Evolutionary conservation across 768 basidiomycete species (phyloP).

Genomic region (Galerina sulciceps): DNA sequence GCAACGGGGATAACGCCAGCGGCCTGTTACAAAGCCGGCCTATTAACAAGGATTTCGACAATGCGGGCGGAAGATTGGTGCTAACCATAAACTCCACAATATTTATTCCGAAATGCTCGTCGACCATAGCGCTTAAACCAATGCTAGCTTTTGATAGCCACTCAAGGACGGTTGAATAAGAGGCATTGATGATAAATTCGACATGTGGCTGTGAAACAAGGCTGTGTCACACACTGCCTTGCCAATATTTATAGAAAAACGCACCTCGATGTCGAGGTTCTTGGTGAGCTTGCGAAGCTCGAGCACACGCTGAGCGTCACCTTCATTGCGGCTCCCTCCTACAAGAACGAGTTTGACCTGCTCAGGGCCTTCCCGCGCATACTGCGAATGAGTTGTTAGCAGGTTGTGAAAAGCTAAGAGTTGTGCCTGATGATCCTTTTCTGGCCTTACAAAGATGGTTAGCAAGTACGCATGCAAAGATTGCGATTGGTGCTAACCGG

Average conservation of each 20-base stretch:
- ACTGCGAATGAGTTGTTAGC: slow-evolving; percentile 62
- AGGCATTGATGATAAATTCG: slow-evolving; percentile 82
- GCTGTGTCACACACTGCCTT: neutral
- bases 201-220: slow-evolving; percentile 57
- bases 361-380: slow-evolving; percentile 32
- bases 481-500: slow-evolving; percentile 51
- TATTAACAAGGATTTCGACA: neutral
- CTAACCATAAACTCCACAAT: slow-evolving; percentile 96
- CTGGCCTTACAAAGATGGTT: slow-evolving; percentile 60
- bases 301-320: slow-evolving; percentile 73
- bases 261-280: slow-evolving; percentile 68
- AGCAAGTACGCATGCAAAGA: neutral
- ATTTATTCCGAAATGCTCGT: slow-evolving; percentile 99
- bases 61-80: slow-evolving; percentile 3
- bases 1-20: slow-evolving; percentile 92
- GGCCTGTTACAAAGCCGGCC: slow-evolving; percentile 55
- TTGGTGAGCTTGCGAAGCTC: slow-evolving; percentile 59
- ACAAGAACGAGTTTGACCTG: slow-evolving; percentile 71
- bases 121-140: slow-evolving; percentile 95
- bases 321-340: slow-evolving; percentile 83
- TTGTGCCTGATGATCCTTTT: slow-evolving; percentile 91
- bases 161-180: slow-evolving; percentile 69
- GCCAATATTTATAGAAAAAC: slow-evolving; percentile 17
- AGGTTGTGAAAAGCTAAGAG: slow-evolving; percentile 69
- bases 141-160: slow-evolving; percentile 80